Evolutionary conservation across 768 basidiomycete species (phyloP), one percentile per base, ranked within the genome.

Genomic region (Russula brevipes): DNA sequence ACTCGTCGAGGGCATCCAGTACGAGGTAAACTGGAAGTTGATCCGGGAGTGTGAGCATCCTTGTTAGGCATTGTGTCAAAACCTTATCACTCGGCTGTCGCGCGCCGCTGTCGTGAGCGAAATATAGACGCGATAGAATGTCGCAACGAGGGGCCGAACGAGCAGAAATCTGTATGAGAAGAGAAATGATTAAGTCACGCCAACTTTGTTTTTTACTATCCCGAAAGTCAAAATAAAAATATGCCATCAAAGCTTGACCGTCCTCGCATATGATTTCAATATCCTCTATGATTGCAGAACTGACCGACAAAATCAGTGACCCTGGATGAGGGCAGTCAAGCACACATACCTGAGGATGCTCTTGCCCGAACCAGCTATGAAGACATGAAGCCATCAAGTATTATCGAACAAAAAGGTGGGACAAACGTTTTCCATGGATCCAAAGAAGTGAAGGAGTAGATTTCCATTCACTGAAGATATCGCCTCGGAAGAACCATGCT

Each of bases 1-100:
- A 58, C 35, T 58, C 57, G 4, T 58, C 57, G 5, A 58, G 45
- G 1, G 57, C 57, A 17, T 49, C 57, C 2, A 58, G 30, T 33
- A 58, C 2, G 5, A 58, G 46, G 30, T 31, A 58, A 19, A 39
- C 31, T 30, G 35, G 50, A 51, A 1, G 33, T 51, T 17, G 33
- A 17, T 35, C 17, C 7, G 53, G 53, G 35, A 36, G n/a, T 38
- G n/a, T 16, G 8, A 54, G 7, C 54, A 54, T 42, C 24, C 42
- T 14, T 30, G 17, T 54, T 14, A 54, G 24, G 24, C 38, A 42
- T 8, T 31, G 1, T 14, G 16, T 12, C 39, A 54, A 42, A 9
- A 5, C 14, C 2, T 8, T 7, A 9, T 41, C 54, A 42, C 24
- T 42, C 5, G 54, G 54, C 24, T 54, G 58, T 17, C 0, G 12